Evolutionary conservation across 176 grass and related monocot genomes (phyloP).

Genomic region (Calamus simplicifolius): DNA sequence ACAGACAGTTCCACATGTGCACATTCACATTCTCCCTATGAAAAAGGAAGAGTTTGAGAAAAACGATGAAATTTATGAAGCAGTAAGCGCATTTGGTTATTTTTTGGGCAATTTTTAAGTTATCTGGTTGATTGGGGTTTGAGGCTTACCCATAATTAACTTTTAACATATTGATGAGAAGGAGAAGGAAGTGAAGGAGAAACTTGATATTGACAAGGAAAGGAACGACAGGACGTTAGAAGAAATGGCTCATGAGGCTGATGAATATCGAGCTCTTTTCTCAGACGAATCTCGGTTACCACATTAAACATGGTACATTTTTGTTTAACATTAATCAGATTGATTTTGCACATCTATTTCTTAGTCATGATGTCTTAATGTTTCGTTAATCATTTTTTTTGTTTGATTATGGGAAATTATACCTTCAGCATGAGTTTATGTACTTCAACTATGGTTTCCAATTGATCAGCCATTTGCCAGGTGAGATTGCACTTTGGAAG

Average conservation of each 20-base stretch:
- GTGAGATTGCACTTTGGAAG: too few species aligned
- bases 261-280: conserved; percentile 60
- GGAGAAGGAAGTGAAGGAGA: conserved; percentile 88
- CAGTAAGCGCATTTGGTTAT: conserved; percentile 22
- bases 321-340: too few species aligned
- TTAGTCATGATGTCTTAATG: too few species aligned
- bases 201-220: conserved; percentile 78
- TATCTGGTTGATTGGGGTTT: too few species aligned
- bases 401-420: too few species aligned
- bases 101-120: too few species aligned
- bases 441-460: too few species aligned
- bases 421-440: too few species aligned
- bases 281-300: conserved; percentile 7
- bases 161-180: conserved; percentile 51
- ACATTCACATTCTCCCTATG: conserved; percentile 84
- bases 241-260: conserved; percentile 65
- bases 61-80: conserved; percentile 95
- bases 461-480: too few species aligned
- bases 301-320: too few species aligned
- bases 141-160: background rate
- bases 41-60: conserved; percentile 86
- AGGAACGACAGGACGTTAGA: conserved; percentile 61
- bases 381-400: too few species aligned
- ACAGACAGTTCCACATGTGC: conserved; percentile 92
- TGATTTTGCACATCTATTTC: too few species aligned